phyloP scores from a whole-genome alignment of 495 filamentous ascomycete species.

The Aspergillus homomorphus region DNA sequence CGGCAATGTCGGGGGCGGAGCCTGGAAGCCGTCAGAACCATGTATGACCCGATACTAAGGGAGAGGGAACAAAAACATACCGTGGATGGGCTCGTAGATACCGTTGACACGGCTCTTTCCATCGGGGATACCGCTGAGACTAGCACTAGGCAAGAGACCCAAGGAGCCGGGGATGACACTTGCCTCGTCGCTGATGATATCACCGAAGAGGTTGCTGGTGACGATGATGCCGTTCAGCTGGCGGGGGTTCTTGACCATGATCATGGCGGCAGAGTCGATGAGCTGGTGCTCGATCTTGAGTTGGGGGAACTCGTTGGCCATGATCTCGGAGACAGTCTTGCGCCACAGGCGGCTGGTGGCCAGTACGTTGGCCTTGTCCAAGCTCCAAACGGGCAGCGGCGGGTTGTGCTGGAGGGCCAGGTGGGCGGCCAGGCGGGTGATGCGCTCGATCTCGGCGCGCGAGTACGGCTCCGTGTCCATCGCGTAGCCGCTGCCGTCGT shows the following conservation, averaged over 20 bases:
- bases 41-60: not conserved
- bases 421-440: slow-evolving; percentile 78
- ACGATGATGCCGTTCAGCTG: slow-evolving; percentile 90
- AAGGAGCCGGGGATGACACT: slow-evolving; percentile 92
- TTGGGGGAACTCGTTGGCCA: slow-evolving; percentile 84
- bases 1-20: slow-evolving; percentile 62
- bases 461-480: slow-evolving; percentile 90
- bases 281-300: slow-evolving; percentile 84
- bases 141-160: slow-evolving; percentile 86
- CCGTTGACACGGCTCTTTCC: slow-evolving; percentile 54
- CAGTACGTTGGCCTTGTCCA: slow-evolving; percentile 98
- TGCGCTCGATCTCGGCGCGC: slow-evolving; percentile 82
- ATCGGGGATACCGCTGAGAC: slow-evolving; percentile 82
- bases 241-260: slow-evolving; percentile 93
- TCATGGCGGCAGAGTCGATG: slow-evolving; percentile 94
- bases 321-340: slow-evolving; percentile 73
- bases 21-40: slow-evolving; percentile 20
- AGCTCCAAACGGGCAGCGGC: slow-evolving; percentile 76
- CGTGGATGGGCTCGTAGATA: slow-evolving; percentile 98
- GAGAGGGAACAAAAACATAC: slow-evolving; percentile 46
- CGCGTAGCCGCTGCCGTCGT: slow-evolving; percentile 69
- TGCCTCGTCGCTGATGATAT: slow-evolving; percentile 96
- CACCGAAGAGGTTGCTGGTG: slow-evolving; percentile 92
- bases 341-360: slow-evolving; percentile 89
- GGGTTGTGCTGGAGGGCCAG: slow-evolving; percentile 78